Conservation (phyloP, 2,329 filamentous ascomycete genomes). For the Cordyceps javanica region DNA sequence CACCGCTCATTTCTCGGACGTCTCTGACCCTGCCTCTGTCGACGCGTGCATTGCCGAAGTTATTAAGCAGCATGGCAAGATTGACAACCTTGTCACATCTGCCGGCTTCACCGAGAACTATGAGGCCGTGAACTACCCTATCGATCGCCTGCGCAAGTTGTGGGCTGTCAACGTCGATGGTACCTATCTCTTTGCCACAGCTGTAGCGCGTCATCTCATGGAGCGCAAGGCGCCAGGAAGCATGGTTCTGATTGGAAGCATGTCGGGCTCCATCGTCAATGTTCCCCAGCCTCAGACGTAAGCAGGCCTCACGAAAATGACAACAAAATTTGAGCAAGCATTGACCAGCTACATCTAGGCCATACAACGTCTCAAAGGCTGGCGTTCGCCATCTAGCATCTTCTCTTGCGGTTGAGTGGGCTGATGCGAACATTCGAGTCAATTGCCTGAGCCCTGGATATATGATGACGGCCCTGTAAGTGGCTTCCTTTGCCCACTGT, state of each 20-base stretch:
- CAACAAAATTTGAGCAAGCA: neutral
- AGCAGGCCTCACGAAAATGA: constrained; percentile 20
- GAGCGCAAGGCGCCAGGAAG: constrained; percentile 70
- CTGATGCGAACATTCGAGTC: constrained; percentile 77
- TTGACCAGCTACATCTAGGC: constrained; percentile 34
- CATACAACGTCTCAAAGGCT: constrained; percentile 91
- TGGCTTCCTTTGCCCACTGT: constrained; percentile 13
- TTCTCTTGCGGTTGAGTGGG: constrained; percentile 92
- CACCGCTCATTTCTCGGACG: constrained; percentile 86
- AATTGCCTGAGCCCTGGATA: constrained; percentile 96
- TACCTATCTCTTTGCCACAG: constrained; percentile 81
- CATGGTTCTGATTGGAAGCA: constrained; percentile 93
- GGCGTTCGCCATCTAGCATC: constrained; percentile 83
- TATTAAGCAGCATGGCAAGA: constrained; percentile 59
- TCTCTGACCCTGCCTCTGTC: constrained; percentile 74
- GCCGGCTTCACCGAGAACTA: constrained; percentile 96
- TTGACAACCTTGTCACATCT: constrained; percentile 91
- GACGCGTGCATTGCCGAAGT: constrained; percentile 63
- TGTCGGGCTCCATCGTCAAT: constrained; percentile 91
- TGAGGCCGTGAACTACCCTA: constrained; percentile 82
- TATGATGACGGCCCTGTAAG: constrained; percentile 90
- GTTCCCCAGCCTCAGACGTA: constrained; percentile 85
- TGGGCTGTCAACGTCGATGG: constrained; percentile 93
- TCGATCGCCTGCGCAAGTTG: constrained; percentile 86
- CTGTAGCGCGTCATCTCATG: constrained; percentile 84